Evolutionary conservation across 164 flowering plant species (phyloP).

Genomic region (Sextonia rubra): DNA sequence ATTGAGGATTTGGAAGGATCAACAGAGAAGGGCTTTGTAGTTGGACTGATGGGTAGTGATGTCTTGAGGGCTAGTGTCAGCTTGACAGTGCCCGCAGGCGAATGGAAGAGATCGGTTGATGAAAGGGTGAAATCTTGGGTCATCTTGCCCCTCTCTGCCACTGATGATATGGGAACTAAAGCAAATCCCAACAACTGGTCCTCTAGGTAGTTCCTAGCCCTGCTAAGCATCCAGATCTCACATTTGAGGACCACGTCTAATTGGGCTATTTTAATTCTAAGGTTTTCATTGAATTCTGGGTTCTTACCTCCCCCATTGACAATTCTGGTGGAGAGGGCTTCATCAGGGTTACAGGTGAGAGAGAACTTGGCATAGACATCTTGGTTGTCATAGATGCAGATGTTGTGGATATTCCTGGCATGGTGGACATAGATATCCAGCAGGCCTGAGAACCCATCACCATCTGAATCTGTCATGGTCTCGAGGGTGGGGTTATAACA

Average conservation of each 20-base stretch:
- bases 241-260: slow-evolving; percentile 72
- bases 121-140: slow-evolving; percentile 70
- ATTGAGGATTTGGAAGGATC: slow-evolving; percentile 44
- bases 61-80: slow-evolving; percentile 46
- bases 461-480: slow-evolving; percentile 23
- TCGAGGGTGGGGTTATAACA: slow-evolving; percentile 34
- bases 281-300: slow-evolving; percentile 71
- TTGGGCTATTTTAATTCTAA: slow-evolving; percentile 46
- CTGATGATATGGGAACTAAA: slow-evolving; percentile 61
- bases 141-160: slow-evolving; percentile 53
- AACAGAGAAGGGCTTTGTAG: slow-evolving; percentile 9
- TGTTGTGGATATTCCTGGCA: slow-evolving; percentile 90
- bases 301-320: slow-evolving; percentile 77
- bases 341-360: slow-evolving; percentile 75
- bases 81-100: slow-evolving; percentile 80
- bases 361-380: slow-evolving; percentile 96
- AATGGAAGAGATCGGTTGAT: slow-evolving; percentile 70
- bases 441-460: slow-evolving; percentile 44
- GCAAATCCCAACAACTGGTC: slow-evolving; percentile 91
- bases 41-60: slow-evolving; percentile 17
- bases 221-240: slow-evolving; percentile 95
- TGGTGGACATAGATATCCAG: slow-evolving; percentile 77
- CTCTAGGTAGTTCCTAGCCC: slow-evolving; percentile 66
- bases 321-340: slow-evolving; percentile 52
- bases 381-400: slow-evolving; percentile 89